Evolutionary conservation across 306 rosid genomes (phyloP), one percentile per base, ranked within the genome.

Genomic region (Lathyrus oleraceus): DNA sequence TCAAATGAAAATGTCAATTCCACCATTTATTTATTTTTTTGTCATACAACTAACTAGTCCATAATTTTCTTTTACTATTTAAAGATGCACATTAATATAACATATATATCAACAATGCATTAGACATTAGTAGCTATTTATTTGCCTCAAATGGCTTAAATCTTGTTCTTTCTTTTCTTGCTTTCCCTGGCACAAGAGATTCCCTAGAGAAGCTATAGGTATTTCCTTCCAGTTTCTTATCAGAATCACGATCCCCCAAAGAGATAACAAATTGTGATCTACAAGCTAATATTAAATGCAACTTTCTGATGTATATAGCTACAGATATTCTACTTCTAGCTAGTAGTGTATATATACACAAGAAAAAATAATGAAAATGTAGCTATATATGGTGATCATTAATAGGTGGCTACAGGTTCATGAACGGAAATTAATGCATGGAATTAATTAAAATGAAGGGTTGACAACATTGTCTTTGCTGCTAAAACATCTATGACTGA

Each of bases 191-290:
- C 21, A 61, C 13, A 76, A 76, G 71, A 69, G 76, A 69, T 69
- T 76, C 76, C 76, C 28, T 40, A 51, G 25, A 70, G 65, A 49
- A 59, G 32, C 60, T 53, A 51, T 23, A 11, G 20, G 70, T 47
- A 43, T 68, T 68, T 69, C 59, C 23, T 69, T 58, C 23, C 10
- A 8, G 54, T 48, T 48, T 8, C 44, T 75, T 53, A 68, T 49
- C 12, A 57, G 65, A 25, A 52, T 45, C 80, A 68, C 75, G 15
- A 61, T 70, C 69, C 69, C 72, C 77, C 63, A 78, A 13, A 65
- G 23, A 72, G 73, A 78, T 71, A 72, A 56, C 78, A 72, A 68
- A 72, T 47, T 72, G 82, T 45, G 58, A 72, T 58, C 27, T 56
- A 57, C 73, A 71, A 63, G 81, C 73, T 36, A 51, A 10, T 71